phyloP scores from a whole-genome alignment of 2,329 filamentous ascomycete species.

The Pseudogymnoascus verrucosus region DNA sequence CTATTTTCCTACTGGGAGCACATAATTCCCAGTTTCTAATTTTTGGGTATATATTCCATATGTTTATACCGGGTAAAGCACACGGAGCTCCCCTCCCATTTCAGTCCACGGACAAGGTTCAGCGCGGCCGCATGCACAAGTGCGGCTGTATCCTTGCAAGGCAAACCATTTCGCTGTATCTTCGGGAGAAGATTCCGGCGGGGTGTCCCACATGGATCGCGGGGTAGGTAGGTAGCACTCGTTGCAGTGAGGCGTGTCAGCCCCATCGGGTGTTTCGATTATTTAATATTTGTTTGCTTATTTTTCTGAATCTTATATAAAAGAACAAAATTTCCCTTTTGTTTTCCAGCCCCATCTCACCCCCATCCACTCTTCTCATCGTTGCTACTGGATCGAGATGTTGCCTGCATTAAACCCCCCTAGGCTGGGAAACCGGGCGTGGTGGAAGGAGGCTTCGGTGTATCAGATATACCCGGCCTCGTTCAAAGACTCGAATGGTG shows the following conservation, averaged over 20 bases:
- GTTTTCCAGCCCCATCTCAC: background rate
- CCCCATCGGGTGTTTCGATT: background rate
- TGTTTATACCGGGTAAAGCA: background rate
- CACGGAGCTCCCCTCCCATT: background rate
- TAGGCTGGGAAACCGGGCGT: slow-evolving; percentile 21
- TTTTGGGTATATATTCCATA: background rate
- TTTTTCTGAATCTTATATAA: background rate
- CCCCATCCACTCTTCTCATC: background rate
- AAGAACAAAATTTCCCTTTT: background rate
- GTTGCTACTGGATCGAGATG: background rate
- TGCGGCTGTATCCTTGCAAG: background rate
- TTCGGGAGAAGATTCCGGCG: background rate
- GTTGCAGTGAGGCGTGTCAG: slow-evolving; percentile 1
- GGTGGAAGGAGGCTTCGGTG: slow-evolving; percentile 36
- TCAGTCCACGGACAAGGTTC: background rate
- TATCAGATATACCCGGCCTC: slow-evolving; percentile 55
- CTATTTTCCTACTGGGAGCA: background rate
- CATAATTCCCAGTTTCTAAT: background rate
- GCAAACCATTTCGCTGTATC: background rate
- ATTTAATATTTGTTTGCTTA: background rate
- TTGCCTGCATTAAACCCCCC: background rate
- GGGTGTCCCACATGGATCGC: slow-evolving; percentile 5
- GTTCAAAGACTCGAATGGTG: slow-evolving; percentile 48
- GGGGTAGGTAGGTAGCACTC: background rate
- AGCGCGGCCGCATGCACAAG: background rate